A percentile compares a stretch with the other conserved stretches of the same genome.
Conservation (phyloP, 2,329 filamentous ascomycete genomes). For the Didymella pinodella region DNA sequence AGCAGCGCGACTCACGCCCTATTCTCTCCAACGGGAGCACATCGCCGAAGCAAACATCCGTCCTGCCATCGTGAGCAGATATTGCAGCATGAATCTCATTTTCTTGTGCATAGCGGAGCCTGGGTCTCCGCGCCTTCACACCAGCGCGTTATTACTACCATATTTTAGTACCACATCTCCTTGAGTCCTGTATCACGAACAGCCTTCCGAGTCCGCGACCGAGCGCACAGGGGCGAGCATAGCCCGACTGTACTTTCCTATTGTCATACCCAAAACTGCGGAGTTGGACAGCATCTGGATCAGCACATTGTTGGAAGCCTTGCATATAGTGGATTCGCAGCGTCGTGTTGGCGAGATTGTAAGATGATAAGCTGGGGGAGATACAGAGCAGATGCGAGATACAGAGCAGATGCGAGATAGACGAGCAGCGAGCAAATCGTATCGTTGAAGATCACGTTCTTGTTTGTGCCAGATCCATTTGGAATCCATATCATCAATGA, state of each 20-base stretch:
- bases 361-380: not conserved
- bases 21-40: conserved; percentile 32
- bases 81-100: not conserved
- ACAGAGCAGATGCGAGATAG: not conserved
- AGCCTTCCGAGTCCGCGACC: not conserved
- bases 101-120: conserved; percentile 26
- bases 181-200: conserved; percentile 11
- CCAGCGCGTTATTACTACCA: conserved; percentile 14
- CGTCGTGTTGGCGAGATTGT: not conserved
- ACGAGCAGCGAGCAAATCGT: not conserved
- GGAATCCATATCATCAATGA: too few species aligned
- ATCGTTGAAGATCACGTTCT: not conserved
- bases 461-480: too few species aligned
- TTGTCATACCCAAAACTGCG: conserved; percentile 4
- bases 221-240: not conserved
- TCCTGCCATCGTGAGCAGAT: conserved; percentile 34
- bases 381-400: not conserved
- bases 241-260: conserved; percentile 1
- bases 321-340: conserved; percentile 6
- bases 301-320: conserved; percentile 7
- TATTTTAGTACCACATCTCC: conserved; percentile 16
- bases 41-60: conserved; percentile 26
- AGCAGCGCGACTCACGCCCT: conserved; percentile 27
- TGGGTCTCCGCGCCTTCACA: conserved; percentile 14
- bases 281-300: conserved; percentile 12